These are phyloP conservation scores for Sphagnum magellanicum DNA, from an alignment of 228 moss, liverwort and hornwort genomes.

Conservation along the genomic window DNA sequence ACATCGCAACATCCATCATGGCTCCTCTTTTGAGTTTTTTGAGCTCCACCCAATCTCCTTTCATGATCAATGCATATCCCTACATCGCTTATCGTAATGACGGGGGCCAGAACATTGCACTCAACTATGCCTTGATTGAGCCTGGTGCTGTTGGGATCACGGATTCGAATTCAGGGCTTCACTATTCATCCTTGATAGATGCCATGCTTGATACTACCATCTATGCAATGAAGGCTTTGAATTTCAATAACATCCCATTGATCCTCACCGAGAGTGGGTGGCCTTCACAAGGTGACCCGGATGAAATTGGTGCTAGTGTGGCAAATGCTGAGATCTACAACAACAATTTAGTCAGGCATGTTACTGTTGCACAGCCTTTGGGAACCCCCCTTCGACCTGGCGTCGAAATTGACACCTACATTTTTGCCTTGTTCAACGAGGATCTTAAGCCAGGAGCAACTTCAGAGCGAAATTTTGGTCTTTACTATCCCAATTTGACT, in stretches of 20 bases:
- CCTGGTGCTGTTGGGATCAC: conserved; percentile 20
- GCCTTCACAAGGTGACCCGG: conserved; percentile 29
- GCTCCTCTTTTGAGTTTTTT: not conserved
- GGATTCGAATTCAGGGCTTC: conserved; percentile 11
- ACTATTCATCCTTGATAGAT: conserved; percentile 43
- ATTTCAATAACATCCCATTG: conserved; percentile 34
- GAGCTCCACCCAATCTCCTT: no score
- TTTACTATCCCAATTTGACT: conserved; percentile 33
- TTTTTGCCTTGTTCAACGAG: conserved; percentile 47
- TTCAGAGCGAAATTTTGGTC: conserved; percentile 45
- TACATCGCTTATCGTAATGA: no score
- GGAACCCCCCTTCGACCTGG: conserved; percentile 42
- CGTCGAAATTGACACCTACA: conserved; percentile 27
- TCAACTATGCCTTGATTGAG: conserved; percentile 42
- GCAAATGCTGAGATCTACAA: conserved; percentile 36
- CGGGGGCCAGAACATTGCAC: not conserved
- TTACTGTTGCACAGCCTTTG: conserved; percentile 24
- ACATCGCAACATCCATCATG: conserved; percentile 27
- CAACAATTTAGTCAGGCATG: conserved; percentile 50
- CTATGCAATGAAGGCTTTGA: conserved; percentile 31
- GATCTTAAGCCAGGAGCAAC: conserved; percentile 29
- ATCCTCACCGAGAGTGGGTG: conserved; percentile 45
- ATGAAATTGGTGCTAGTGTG: conserved; percentile 30
- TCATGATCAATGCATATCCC: no score
- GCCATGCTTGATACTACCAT: conserved; percentile 43